phyloP scores from a whole-genome alignment of 495 filamentous ascomycete species.

The Recurvomyces mirabilis region DNA sequence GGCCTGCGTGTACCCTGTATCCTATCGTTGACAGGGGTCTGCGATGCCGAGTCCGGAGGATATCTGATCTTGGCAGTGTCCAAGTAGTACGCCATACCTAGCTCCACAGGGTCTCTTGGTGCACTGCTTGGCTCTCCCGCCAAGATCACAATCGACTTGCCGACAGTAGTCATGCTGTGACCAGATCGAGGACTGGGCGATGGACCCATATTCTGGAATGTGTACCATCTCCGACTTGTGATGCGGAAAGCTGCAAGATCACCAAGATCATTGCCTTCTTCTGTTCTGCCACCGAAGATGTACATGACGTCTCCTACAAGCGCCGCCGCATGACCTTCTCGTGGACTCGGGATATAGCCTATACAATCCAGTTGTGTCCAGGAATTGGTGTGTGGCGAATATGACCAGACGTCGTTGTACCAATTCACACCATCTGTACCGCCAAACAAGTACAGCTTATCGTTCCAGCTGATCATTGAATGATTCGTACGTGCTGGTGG shows the following conservation, averaged over 20 bases:
- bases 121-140: constrained; percentile 90
- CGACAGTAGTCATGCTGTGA: constrained; percentile 92
- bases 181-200: constrained; percentile 88
- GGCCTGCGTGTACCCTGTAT: constrained; percentile 29
- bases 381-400: constrained; percentile 66
- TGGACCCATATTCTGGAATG: constrained; percentile 98
- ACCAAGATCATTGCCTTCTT: constrained; percentile 82
- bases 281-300: constrained; percentile 92
- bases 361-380: constrained; percentile 92
- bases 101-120: constrained; percentile 63
- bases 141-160: constrained; percentile 81
- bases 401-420: constrained; percentile 99
- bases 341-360: constrained; percentile 84
- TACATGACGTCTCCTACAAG: constrained; percentile 98
- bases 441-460: constrained; percentile 93
- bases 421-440: constrained; percentile 88
- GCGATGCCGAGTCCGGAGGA: constrained; percentile 43
- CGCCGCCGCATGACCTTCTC: constrained; percentile 90
- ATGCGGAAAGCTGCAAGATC: constrained; percentile 95
- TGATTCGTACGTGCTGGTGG: constrained; percentile 96
- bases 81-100: constrained; percentile 80
- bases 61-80: constrained; percentile 95
- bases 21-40: constrained; percentile 23
- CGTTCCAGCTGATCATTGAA: constrained; percentile 79
- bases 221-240: constrained; percentile 86